Evolutionary conservation across 441 rosid genomes (phyloP).

Genomic region (Erodium moschatum): DNA sequence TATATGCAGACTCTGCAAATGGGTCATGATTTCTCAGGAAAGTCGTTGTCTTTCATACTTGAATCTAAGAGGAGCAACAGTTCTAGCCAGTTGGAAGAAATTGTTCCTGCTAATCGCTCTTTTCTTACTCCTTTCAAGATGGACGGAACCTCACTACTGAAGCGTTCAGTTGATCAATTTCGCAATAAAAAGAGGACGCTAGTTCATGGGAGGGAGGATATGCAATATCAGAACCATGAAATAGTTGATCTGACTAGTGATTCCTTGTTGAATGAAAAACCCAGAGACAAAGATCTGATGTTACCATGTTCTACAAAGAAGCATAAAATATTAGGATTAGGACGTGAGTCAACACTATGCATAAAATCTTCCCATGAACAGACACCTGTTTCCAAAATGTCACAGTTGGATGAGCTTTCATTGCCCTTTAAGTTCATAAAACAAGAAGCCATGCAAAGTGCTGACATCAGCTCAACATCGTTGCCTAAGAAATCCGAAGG

Average conservation of each 20-base stretch:
- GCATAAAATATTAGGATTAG: constrained; percentile 37
- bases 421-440: constrained; percentile 28
- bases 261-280: constrained; percentile 26
- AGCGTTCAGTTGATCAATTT: constrained; percentile 30
- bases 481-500: constrained; percentile 24
- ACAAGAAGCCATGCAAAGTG: constrained; percentile 26
- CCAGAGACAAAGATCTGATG: constrained; percentile 30
- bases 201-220: constrained; percentile 31
- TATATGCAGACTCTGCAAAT: constrained; percentile 27
- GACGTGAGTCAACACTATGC: constrained; percentile 21
- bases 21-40: constrained; percentile 21
- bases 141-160: constrained; percentile 31
- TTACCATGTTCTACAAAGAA: constrained; percentile 38
- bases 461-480: constrained; percentile 28
- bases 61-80: constrained; percentile 36
- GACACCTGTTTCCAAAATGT: constrained; percentile 28
- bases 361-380: constrained; percentile 21
- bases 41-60: constrained; percentile 30
- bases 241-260: constrained; percentile 29
- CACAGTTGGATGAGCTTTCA: constrained; percentile 23
- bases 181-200: constrained; percentile 31
- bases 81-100: constrained; percentile 34
- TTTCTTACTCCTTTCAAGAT: constrained; percentile 39
- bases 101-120: constrained; percentile 71
- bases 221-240: constrained; percentile 30